Evolutionary conservation across 768 basidiomycete genomes (phyloP).

Genomic region (Cystobasidium onofrii): DNA sequence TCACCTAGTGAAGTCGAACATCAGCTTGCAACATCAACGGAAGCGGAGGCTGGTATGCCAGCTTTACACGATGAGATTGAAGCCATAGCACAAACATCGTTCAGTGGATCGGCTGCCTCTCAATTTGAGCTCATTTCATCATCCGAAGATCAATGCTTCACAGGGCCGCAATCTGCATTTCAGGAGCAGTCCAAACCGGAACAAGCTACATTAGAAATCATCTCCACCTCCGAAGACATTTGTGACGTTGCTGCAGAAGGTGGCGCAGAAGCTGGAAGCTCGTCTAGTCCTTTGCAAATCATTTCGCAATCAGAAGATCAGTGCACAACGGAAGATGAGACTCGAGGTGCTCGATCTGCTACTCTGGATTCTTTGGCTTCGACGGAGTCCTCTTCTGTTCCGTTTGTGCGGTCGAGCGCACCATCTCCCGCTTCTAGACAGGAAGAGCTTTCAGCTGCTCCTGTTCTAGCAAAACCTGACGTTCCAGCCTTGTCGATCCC

Average conservation of each 20-base stretch:
- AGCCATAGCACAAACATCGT: not conserved
- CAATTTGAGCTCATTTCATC: not conserved
- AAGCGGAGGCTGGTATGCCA: not conserved
- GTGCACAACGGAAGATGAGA: not conserved
- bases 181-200: not conserved
- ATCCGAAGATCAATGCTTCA: not conserved
- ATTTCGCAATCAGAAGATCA: not conserved
- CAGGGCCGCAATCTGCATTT: not conserved
- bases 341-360: not conserved
- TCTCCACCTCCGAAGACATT: not conserved
- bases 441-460: not conserved
- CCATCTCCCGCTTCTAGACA: not conserved
- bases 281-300: not conserved
- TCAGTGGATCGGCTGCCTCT: not conserved
- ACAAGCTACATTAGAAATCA: not conserved
- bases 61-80: not conserved
- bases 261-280: not conserved
- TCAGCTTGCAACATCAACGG: not conserved
- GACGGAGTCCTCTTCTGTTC: not conserved
- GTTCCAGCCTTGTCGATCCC: not conserved
- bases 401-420: not conserved
- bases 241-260: not conserved
- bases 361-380: not conserved
- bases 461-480: not conserved
- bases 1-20: constrained; percentile 25